Evolutionary conservation across 306 rosid genomes (phyloP).

Genomic region (Prinsepia uniflora): DNA sequence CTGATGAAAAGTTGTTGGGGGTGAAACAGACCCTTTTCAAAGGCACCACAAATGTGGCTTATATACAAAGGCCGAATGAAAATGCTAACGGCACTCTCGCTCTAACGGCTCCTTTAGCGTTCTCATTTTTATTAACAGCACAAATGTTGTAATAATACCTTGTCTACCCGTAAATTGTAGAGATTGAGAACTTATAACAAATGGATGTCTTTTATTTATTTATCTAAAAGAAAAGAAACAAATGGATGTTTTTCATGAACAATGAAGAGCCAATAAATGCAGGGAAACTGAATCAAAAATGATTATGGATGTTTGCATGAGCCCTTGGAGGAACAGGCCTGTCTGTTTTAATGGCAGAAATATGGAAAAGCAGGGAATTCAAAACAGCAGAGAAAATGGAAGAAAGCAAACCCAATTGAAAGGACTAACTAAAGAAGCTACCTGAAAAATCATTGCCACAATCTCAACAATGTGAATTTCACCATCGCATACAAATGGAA

Average conservation of each 20-base stretch:
- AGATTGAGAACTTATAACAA: no score
- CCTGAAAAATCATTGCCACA: neutral
- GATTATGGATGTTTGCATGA: neutral
- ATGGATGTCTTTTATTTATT: no score
- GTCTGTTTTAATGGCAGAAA: neutral
- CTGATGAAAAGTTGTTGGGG: neutral
- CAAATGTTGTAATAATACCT: neutral
- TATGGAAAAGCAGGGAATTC: no score
- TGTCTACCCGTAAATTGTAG: no score
- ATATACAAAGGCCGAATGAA: no score
- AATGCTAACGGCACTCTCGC: no score
- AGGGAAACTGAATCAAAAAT: no score
- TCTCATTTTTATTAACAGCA: no score
- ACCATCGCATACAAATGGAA: neutral
- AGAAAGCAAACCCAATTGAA: conserved; percentile 1
- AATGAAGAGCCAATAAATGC: neutral
- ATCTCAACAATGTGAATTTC: neutral
- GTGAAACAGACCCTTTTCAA: neutral
- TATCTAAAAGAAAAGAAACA: no score
- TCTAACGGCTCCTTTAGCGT: neutral
- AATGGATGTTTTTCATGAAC: neutral
- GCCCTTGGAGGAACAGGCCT: neutral
- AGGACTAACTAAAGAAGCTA: neutral
- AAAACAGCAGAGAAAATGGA: neutral
- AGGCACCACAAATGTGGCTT: neutral